Evolutionary conservation across 2,329 filamentous ascomycete genomes (phyloP), one percentile per base, ranked within the genome.

Genomic region (Hymenotorrendiella dingleyae): DNA sequence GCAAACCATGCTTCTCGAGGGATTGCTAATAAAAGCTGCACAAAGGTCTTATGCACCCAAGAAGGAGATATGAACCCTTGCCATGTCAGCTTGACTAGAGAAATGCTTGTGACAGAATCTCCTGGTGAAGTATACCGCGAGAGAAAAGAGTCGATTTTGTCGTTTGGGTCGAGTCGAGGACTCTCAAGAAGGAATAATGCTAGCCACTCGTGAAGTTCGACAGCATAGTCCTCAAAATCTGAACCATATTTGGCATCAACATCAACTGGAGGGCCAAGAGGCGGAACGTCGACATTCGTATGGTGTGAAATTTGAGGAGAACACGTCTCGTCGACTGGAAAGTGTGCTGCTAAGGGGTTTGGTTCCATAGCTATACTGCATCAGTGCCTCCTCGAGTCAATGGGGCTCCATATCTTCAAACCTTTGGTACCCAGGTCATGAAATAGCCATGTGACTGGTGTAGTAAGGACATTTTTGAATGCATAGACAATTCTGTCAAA

Each of bases 401-500:
- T 24, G 16, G 23, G 14, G 20, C 26, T 10, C 19, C 11, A 11
- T 14, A 10, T n/a, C 14, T 26, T 17, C 62, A 52, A 66, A 80
- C 74, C 64, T 48, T 66, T 68, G 52, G 56, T 56, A 38, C 54
- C 66, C 29, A 81, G 61, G 54, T 89, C 83, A 56, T 74, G 82
- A 55, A 93, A 90, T 0, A 97, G 67, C 89, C 91, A 96, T 1
- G 77, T 77, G 17, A 82, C 57, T 1, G 82, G 78, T 33, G 72
- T 65, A 36, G 74, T 77, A 17, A 96, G 69, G 17, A 87, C 86
- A 49, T 88, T 86, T 54, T 83, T 82, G 62, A 59, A 60, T 12
- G 58, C 56, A 30, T 60, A 54, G 9, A 54, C 49, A 39, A 60
- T 58, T 23, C 56, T 55, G 36, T 56, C 54, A 27, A 60, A 60